A percentile compares a stretch with the other conserved stretches of the same genome.
Evolutionary conservation across 2,329 filamentous ascomycete species (phyloP).

Genomic region (Fusarium chlamydosporum): DNA sequence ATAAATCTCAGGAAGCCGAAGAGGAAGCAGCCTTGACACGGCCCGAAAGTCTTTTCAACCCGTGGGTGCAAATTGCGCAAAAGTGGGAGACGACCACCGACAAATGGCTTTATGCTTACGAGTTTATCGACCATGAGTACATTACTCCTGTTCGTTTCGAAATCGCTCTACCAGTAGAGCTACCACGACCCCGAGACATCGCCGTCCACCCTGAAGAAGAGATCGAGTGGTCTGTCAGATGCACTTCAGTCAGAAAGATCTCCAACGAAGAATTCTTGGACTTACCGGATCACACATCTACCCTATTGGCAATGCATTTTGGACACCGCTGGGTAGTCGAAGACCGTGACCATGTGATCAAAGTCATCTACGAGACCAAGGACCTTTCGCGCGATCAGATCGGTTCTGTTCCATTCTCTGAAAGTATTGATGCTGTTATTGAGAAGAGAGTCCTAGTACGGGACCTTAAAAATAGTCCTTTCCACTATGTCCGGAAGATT

Average conservation of each 20-base stretch:
- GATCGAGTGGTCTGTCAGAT: conserved; percentile 54
- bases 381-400: conserved; percentile 53
- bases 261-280: conserved; percentile 34
- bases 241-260: conserved; percentile 38
- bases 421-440: conserved; percentile 40
- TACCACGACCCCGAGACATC: conserved; percentile 58
- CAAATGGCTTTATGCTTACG: conserved; percentile 52
- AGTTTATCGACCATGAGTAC: conserved; percentile 55
- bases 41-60: conserved; percentile 59
- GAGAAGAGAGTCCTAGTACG: conserved; percentile 58
- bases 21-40: conserved; percentile 53
- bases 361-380: conserved; percentile 53
- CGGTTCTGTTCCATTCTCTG: conserved; percentile 50
- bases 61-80: conserved; percentile 62
- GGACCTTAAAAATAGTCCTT: conserved; percentile 56
- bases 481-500: conserved; percentile 60
- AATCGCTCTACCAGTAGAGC: conserved; percentile 60
- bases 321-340: conserved; percentile 61
- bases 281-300: conserved; percentile 60
- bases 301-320: conserved; percentile 64
- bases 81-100: conserved; percentile 56
- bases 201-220: conserved; percentile 58
- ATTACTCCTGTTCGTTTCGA: conserved; percentile 57
- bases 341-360: conserved; percentile 61
- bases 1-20: conserved; percentile 57